Conservation (phyloP, 331 rosid genomes). For the Malus hybrid region DNA sequence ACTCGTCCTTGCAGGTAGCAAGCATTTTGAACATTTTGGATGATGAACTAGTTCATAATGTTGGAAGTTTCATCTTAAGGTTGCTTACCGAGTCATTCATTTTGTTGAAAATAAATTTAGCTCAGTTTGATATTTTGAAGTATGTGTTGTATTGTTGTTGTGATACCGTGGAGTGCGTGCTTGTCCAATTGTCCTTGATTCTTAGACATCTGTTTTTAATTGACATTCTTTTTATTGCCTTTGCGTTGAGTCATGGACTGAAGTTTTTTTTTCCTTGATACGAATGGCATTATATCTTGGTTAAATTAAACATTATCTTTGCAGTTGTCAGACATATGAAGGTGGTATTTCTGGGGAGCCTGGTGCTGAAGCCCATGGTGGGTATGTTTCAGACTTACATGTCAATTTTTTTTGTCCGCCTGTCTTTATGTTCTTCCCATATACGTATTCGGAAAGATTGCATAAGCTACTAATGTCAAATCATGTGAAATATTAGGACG, state of each 20-base stretch:
- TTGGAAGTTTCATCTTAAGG: slow-evolving; percentile 81
- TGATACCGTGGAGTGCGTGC: background rate
- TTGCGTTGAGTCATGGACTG: background rate
- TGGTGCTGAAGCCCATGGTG: slow-evolving; percentile 98
- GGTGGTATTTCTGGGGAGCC: slow-evolving; percentile 98
- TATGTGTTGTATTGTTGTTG: background rate
- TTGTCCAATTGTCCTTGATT: background rate
- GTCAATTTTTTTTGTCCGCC: background rate
- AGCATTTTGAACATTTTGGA: slow-evolving; percentile 86
- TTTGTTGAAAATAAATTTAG: slow-evolving; percentile 1
- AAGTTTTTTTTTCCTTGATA: background rate
- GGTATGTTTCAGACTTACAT: slow-evolving; percentile 51
- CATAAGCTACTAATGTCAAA: background rate
- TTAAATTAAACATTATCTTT: slow-evolving; percentile 2
- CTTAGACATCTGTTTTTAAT: background rate
- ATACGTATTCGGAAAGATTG: background rate
- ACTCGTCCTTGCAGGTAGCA: slow-evolving; percentile 57
- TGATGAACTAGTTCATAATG: slow-evolving; percentile 61
- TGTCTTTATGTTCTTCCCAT: background rate
- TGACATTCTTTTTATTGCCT: background rate
- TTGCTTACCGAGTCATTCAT: slow-evolving; percentile 31
- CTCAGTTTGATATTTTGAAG: background rate
- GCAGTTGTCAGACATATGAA: slow-evolving; percentile 95
- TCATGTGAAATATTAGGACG: background rate
- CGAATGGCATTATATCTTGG: background rate